Base-by-base conservation (phyloP, 176 grass and related monocot genomes). In the Secale cereale region DNA sequence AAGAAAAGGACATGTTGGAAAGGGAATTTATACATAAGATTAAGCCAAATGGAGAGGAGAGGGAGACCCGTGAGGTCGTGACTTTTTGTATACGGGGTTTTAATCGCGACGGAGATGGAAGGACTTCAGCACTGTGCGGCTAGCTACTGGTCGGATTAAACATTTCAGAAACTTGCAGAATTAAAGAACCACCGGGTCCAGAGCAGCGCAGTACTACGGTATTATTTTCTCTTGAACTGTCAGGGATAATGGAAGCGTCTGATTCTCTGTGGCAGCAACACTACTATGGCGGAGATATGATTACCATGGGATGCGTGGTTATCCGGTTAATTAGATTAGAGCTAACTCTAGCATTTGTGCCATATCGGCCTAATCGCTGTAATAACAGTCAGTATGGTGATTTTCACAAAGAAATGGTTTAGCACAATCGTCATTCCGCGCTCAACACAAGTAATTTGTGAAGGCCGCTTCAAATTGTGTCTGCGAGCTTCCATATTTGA, bases 211-310 rank as follows among this genome's bases (percentile, higher is more conserved):
- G 54, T 19, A 50, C 45, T 71, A 56, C 31, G 56, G 16, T 43
- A 23, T 84, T 65, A 39, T 83, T 68, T 65, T 37, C 41, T 40
- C 32, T 56, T 79, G 19, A 14, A 20, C 74, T 74, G 87, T 84
- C 59, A 80, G 81, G 87, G 75, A 80, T 73, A 66, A 80, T 32
- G 40, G 40, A 83, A 74, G 33, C 67, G 66, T 43, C 56, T 74
- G 32, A 89, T 80, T 68, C 27, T 88, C 41, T 57, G 57, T 65
- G 67, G 41, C 67, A 13, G 12, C 12, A 12, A 79, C 23, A 30
- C 65, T 70, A 1, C 48, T 19, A 52, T 52, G 10, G 7, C 48
- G 16, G 48, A 19, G 48, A 52, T 52, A 17, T 52, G 16, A 19
- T 17, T 52, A 17, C 48, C 48, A 52, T 52, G 48, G 16, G 48